These are phyloP conservation scores for Stemphylium vesicarium DNA, from an alignment of 2,329 filamentous ascomycete species.

Conservation along the genomic window DNA sequence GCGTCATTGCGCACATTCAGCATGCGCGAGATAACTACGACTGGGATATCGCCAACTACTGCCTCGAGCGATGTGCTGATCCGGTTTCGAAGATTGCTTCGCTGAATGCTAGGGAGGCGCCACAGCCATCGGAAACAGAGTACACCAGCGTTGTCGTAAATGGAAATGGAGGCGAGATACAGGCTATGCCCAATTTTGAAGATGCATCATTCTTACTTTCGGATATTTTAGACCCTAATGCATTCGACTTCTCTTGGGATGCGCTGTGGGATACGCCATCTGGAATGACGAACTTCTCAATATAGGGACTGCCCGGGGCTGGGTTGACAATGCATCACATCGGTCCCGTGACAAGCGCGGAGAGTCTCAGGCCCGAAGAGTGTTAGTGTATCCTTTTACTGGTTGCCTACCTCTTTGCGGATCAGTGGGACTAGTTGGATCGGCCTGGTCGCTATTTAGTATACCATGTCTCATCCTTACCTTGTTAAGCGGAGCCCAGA, in stretches of 20 bases:
- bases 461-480: no score
- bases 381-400: no score
- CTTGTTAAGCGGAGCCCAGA: no score
- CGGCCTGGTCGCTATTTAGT: no score
- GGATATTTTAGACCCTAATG: slow-evolving; percentile 42
- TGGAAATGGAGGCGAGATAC: slow-evolving; percentile 5
- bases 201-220: slow-evolving; percentile 38
- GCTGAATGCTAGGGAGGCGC: slow-evolving; percentile 29
- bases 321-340: neutral
- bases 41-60: slow-evolving; percentile 64
- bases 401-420: no score
- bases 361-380: neutral
- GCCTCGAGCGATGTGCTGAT: slow-evolving; percentile 53
- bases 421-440: no score
- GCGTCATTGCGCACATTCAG: slow-evolving; percentile 56
- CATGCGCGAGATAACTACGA: slow-evolving; percentile 57
- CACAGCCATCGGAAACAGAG: slow-evolving; percentile 28
- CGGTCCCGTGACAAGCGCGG: no score
- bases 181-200: slow-evolving; percentile 30
- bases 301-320: slow-evolving; percentile 11
- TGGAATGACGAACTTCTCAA: slow-evolving; percentile 43
- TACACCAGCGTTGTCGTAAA: slow-evolving; percentile 18
- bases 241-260: slow-evolving; percentile 48
- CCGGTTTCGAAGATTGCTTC: slow-evolving; percentile 47
- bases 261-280: slow-evolving; percentile 46